Percentiles rank a stretch among this genome's conserved stretches.
Evolutionary conservation across 495 filamentous ascomycete species (phyloP).

Genomic region (Durotheca rogersii): DNA sequence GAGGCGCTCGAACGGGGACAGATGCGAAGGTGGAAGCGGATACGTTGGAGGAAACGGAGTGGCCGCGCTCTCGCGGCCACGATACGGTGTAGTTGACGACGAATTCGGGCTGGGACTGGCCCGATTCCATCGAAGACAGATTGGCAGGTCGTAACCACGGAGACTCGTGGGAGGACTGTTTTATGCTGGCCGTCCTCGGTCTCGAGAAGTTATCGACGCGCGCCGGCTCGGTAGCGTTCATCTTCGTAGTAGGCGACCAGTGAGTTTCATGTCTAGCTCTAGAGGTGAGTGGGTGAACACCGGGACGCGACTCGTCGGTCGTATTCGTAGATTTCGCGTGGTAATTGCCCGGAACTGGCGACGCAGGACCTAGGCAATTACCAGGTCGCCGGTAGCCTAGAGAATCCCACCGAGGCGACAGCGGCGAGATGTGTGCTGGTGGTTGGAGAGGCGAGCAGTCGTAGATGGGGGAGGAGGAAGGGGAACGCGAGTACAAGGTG

Average conservation of each 20-base stretch:
- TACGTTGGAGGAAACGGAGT: slow-evolving; percentile 49
- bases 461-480: slow-evolving; percentile 22
- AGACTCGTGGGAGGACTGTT: slow-evolving; percentile 41
- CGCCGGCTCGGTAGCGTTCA: slow-evolving; percentile 31
- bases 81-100: slow-evolving; percentile 28
- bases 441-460: slow-evolving; percentile 23
- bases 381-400: slow-evolving; percentile 27
- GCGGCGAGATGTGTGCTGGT: slow-evolving; percentile 32
- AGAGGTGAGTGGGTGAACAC: slow-evolving; percentile 22
- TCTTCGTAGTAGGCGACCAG: slow-evolving; percentile 23
- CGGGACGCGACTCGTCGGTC: slow-evolving; percentile 26
- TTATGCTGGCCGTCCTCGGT: slow-evolving; percentile 50
- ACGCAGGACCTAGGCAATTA: slow-evolving; percentile 22
- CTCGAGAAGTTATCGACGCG: slow-evolving; percentile 55
- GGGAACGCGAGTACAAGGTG: slow-evolving; percentile 26
- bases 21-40: slow-evolving; percentile 48
- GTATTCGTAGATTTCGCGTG: slow-evolving; percentile 25
- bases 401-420: slow-evolving; percentile 50
- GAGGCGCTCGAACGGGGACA: slow-evolving; percentile 37
- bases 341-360: slow-evolving; percentile 20
- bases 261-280: slow-evolving; percentile 35
- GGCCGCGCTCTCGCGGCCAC: slow-evolving; percentile 44
- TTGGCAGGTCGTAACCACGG: slow-evolving; percentile 34
- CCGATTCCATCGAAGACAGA: slow-evolving; percentile 31
- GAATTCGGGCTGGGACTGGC: slow-evolving; percentile 32